These are phyloP conservation scores for Atalantia buxifolia DNA, from an alignment of 345 rosid species.

Conservation along the genomic window DNA sequence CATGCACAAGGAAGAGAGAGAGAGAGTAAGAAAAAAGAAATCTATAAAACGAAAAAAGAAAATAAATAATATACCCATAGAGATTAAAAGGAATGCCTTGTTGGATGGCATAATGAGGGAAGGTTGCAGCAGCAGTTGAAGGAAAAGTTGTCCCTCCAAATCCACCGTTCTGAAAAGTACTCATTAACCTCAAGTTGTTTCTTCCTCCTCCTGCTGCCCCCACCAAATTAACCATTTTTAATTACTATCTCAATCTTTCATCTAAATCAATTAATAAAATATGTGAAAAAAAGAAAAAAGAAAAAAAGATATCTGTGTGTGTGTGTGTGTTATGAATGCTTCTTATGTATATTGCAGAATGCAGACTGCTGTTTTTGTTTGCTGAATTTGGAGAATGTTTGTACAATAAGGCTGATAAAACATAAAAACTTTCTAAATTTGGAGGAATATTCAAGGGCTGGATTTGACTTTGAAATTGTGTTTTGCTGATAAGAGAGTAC, in stretches of 20 bases:
- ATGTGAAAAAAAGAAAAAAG: too few relatives aligned
- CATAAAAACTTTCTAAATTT: slow-evolving; percentile 16
- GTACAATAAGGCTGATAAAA: background rate
- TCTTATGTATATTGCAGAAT: background rate
- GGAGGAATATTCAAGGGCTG: slow-evolving; percentile 40
- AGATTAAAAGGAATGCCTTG: slow-evolving; percentile 76
- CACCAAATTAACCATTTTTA: background rate
- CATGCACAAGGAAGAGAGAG: background rate
- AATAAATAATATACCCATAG: slow-evolving; percentile 47
- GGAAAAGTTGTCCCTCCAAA: slow-evolving; percentile 72
- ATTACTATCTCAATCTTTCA: background rate
- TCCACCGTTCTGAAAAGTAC: slow-evolving; percentile 63
- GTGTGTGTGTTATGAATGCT: background rate
- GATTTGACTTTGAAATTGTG: slow-evolving; percentile 4
- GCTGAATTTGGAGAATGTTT: background rate
- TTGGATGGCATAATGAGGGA: slow-evolving; percentile 86
- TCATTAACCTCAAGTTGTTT: slow-evolving; percentile 66
- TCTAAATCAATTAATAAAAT: background rate
- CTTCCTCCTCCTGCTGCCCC: slow-evolving; percentile 46
- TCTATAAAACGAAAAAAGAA: background rate
- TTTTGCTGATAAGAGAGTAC: background rate
- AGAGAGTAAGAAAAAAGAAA: too few relatives aligned
- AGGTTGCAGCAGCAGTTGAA: slow-evolving; percentile 69
- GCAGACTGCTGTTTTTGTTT: background rate
- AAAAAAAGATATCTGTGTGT: too few relatives aligned